Percentiles rank a stretch among this genome's conserved stretches.
Evolutionary conservation across 2,329 filamentous ascomycete genomes (phyloP).

Genomic region (Penicillium sp.): DNA sequence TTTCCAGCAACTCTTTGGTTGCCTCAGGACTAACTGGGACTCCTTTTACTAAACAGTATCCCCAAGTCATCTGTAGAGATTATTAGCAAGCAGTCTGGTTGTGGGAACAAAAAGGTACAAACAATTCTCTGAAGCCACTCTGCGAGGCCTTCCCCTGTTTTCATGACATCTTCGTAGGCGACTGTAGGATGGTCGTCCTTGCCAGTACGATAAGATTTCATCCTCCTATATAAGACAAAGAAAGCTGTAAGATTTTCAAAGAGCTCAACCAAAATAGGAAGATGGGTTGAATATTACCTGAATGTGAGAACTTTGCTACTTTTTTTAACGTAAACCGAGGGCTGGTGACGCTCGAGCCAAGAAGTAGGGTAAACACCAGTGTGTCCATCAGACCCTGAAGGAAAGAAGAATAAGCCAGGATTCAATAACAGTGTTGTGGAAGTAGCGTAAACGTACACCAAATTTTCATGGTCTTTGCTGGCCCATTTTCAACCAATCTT

Average conservation of each 20-base stretch:
- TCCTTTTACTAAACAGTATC: slow-evolving; percentile 72
- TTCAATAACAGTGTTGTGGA: neutral
- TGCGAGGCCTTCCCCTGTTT: slow-evolving; percentile 53
- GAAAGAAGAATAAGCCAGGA: slow-evolving; percentile 1
- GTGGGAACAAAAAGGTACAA: slow-evolving; percentile 13
- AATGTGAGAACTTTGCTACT: slow-evolving; percentile 12
- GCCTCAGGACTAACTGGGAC: slow-evolving; percentile 66
- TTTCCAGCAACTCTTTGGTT: slow-evolving; percentile 70
- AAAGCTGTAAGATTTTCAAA: neutral
- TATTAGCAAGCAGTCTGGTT: neutral
- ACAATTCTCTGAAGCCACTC: slow-evolving; percentile 61
- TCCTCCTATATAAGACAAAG: slow-evolving; percentile 21
- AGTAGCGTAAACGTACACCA: slow-evolving; percentile 43
- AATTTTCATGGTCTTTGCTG: slow-evolving; percentile 41
- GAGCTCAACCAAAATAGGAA: slow-evolving; percentile 7
- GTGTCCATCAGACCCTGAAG: slow-evolving; percentile 65
- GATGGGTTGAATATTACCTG: slow-evolving; percentile 21
- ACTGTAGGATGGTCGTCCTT: slow-evolving; percentile 55
- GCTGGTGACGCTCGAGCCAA: slow-evolving; percentile 54
- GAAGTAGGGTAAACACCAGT: slow-evolving; percentile 62
- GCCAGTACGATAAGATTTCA: slow-evolving; percentile 39
- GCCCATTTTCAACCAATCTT: slow-evolving; percentile 25
- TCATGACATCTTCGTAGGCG: slow-evolving; percentile 59
- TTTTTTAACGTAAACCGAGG: slow-evolving; percentile 25
- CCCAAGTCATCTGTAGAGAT: slow-evolving; percentile 57